Conservation (phyloP, 2,329 filamentous ascomycete genomes). For the Amphichorda felina region DNA sequence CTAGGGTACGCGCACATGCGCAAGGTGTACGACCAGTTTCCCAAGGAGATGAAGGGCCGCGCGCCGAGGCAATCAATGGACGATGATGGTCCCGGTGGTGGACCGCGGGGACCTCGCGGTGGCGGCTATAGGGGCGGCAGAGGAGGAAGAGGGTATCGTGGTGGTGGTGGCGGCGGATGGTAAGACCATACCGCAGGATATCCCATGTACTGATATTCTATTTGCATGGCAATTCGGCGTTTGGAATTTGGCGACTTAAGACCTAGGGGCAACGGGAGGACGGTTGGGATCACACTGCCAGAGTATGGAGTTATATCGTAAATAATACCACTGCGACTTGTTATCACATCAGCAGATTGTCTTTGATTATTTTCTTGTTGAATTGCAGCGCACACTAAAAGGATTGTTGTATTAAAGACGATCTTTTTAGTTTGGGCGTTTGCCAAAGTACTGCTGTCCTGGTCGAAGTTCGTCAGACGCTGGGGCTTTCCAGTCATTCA, state of each 20-base stretch:
- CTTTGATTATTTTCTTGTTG: no score
- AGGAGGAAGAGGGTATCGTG: slow-evolving; percentile 34
- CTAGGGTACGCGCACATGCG: slow-evolving; percentile 97
- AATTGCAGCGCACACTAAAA: no score
- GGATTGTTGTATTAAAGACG: no score
- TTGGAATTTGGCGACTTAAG: background rate
- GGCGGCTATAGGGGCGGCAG: slow-evolving; percentile 41
- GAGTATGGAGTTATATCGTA: no score
- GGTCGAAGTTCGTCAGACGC: no score
- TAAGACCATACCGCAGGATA: background rate
- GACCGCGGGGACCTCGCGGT: slow-evolving; percentile 35
- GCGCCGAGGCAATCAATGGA: slow-evolving; percentile 39
- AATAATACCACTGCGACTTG: no score
- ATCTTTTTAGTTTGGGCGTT: no score
- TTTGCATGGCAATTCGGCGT: background rate
- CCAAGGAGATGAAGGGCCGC: slow-evolving; percentile 72
- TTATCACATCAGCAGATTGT: no score
- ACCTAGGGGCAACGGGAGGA: background rate
- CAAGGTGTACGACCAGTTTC: slow-evolving; percentile 79
- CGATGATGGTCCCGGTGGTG: slow-evolving; percentile 23
- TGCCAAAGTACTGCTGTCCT: no score
- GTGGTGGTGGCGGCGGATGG: slow-evolving; percentile 1
- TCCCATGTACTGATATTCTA: no score
- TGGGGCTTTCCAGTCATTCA: no score
- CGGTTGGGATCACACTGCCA: no score